phyloP scores from a whole-genome alignment of 768 basidiomycete genomes.

The Pluteus cervinus region DNA sequence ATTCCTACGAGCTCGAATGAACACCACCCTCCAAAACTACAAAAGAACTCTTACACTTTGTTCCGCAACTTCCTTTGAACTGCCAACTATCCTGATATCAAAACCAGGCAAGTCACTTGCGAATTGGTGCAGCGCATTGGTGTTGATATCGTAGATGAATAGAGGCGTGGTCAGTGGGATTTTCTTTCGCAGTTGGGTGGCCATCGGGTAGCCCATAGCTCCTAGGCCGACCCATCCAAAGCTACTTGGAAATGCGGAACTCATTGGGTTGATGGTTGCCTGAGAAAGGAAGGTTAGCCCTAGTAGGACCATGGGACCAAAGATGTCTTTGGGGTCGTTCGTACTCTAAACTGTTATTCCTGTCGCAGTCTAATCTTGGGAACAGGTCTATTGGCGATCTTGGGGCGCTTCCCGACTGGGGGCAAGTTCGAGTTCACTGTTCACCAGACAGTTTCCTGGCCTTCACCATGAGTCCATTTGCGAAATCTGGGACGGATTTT shows the following conservation, averaged over 20 bases:
- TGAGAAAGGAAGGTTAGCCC: neutral
- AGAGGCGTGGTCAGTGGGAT: constrained; percentile 19
- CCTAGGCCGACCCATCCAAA: constrained; percentile 38
- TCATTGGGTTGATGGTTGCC: neutral
- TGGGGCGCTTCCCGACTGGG: no score
- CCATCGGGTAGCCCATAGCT: constrained; percentile 42
- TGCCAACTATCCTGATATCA: constrained; percentile 15
- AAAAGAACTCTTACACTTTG: constrained; percentile 22
- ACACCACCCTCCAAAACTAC: neutral
- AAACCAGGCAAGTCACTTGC: constrained; percentile 3
- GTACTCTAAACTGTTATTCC: no score
- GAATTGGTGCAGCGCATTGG: constrained; percentile 20
- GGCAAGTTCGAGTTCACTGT: no score
- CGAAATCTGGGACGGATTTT: no score
- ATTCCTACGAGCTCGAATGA: constrained; percentile 20
- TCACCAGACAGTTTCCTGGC: no score
- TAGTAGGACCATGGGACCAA: no score
- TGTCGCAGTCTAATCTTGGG: no score
- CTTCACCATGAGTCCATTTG: no score
- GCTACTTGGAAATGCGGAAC: constrained; percentile 10
- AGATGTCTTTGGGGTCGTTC: no score
- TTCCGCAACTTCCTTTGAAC: constrained; percentile 29
- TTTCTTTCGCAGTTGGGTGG: constrained; percentile 25
- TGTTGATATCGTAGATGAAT: constrained; percentile 30
- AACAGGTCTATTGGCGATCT: no score